Evolutionary conservation across 2,329 filamentous ascomycete species (phyloP).

Genomic region (Lanzia echinophila): DNA sequence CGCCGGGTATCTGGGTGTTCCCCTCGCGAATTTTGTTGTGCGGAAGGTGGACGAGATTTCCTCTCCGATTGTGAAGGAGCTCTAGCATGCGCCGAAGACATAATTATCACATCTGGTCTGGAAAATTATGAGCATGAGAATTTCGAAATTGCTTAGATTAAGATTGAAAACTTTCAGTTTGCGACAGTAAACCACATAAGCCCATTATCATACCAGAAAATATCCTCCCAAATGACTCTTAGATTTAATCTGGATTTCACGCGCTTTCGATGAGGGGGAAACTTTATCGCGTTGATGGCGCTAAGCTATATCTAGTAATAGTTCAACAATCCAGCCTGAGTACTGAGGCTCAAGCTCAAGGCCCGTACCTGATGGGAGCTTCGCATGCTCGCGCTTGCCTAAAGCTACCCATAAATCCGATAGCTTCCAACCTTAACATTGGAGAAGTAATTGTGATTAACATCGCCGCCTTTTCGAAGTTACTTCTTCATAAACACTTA

Average conservation of each 20-base stretch:
- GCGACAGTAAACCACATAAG: slow-evolving; percentile 4
- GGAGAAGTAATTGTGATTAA: slow-evolving; percentile 5
- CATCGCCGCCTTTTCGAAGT: neutral
- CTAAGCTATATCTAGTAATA: slow-evolving; percentile 3
- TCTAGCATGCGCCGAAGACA: slow-evolving; percentile 30
- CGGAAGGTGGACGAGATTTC: slow-evolving; percentile 24
- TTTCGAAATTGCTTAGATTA: neutral
- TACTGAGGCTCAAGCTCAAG: neutral
- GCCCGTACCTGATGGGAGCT: slow-evolving; percentile 1
- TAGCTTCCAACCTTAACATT: slow-evolving; percentile 1
- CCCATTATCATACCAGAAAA: slow-evolving; percentile 3
- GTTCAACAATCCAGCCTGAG: neutral
- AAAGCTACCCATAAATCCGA: slow-evolving; percentile 8
- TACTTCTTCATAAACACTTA: neutral
- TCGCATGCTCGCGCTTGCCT: slow-evolving; percentile 13
- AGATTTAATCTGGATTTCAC: neutral
- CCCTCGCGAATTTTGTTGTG: slow-evolving; percentile 19
- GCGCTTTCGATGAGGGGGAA: slow-evolving; percentile 5
- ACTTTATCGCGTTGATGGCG: neutral
- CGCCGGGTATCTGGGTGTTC: slow-evolving; percentile 20
- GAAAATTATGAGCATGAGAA: slow-evolving; percentile 3
- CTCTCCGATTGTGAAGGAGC: slow-evolving; percentile 27
- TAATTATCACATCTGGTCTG: slow-evolving; percentile 24
- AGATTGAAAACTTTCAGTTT: neutral
- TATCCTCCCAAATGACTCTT: neutral